Evolutionary conservation across 2,329 filamentous ascomycete species (phyloP).

Genomic region (Ophiocordyceps polyrhachis-furcata): DNA sequence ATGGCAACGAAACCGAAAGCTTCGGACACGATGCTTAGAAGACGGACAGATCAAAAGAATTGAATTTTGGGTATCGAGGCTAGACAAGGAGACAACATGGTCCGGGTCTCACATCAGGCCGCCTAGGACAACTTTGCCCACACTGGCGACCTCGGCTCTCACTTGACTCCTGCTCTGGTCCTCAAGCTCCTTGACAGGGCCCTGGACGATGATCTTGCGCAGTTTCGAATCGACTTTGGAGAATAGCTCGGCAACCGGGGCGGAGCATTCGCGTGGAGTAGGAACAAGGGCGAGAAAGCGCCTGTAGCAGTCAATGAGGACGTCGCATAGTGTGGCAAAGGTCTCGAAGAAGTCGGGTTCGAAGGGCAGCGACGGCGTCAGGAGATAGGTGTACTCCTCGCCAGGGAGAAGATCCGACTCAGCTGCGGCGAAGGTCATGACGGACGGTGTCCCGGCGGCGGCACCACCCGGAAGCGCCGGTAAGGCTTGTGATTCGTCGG

Average conservation of each 20-base stretch:
- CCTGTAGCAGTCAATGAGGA: slow-evolving; percentile 81
- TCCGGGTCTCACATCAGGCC: slow-evolving; percentile 47
- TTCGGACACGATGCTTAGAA: too few species aligned
- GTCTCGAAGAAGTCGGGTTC: slow-evolving; percentile 96
- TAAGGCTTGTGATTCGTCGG: slow-evolving; percentile 11
- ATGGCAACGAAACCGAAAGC: too few species aligned
- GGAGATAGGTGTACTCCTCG: slow-evolving; percentile 72
- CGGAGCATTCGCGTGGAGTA: slow-evolving; percentile 53
- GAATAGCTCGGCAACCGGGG: slow-evolving; percentile 64
- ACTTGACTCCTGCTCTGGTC: slow-evolving; percentile 60
- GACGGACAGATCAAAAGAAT: background rate
- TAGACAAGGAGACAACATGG: background rate
- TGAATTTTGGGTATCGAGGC: background rate
- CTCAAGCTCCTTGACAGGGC: slow-evolving; percentile 83
- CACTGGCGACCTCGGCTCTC: slow-evolving; percentile 64
- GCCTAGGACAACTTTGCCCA: slow-evolving; percentile 77
- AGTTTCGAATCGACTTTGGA: slow-evolving; percentile 74
- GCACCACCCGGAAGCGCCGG: slow-evolving; percentile 9
- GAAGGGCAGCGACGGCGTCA: slow-evolving; percentile 86
- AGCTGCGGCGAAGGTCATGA: slow-evolving; percentile 39
- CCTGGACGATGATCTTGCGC: slow-evolving; percentile 74
- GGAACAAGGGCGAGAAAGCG: slow-evolving; percentile 57
- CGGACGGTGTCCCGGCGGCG: slow-evolving; percentile 17
- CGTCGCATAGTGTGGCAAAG: slow-evolving; percentile 87
- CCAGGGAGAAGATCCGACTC: slow-evolving; percentile 54